phyloP scores from a whole-genome alignment of 2,329 filamentous ascomycete genomes.

The Neopestalotiopsis clavispora region DNA sequence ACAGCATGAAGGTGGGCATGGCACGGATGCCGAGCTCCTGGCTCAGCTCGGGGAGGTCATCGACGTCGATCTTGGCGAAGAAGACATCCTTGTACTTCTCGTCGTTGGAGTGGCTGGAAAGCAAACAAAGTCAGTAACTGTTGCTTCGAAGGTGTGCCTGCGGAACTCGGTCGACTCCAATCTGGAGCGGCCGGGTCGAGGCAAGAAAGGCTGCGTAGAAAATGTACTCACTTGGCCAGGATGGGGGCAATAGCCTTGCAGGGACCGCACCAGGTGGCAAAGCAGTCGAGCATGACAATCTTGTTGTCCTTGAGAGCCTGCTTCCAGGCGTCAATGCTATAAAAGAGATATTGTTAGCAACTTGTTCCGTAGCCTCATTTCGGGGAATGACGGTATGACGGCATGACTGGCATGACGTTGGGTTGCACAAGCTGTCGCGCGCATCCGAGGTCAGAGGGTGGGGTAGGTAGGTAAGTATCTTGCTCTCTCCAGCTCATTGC shows the following conservation, averaged over 20 bases:
- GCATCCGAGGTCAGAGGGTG: background rate
- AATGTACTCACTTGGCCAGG: constrained; percentile 63
- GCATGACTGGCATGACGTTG: background rate
- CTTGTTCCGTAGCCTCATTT: background rate
- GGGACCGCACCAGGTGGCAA: constrained; percentile 90
- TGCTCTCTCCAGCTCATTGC: background rate
- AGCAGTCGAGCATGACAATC: constrained; percentile 82
- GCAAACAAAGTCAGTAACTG: constrained; percentile 11
- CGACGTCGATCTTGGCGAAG: constrained; percentile 93
- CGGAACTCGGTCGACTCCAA: background rate
- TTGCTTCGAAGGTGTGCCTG: constrained; percentile 16
- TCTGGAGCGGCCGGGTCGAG: constrained; percentile 25
- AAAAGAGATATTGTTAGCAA: constrained; percentile 3
- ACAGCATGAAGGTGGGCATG: constrained; percentile 91
- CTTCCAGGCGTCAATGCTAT: constrained; percentile 34
- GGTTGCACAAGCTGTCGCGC: background rate
- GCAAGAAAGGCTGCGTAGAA: background rate
- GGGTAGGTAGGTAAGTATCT: constrained; percentile 3
- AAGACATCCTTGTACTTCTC: constrained; percentile 62
- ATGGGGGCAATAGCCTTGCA: constrained; percentile 89
- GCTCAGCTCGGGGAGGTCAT: constrained; percentile 76
- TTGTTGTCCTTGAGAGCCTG: constrained; percentile 45
- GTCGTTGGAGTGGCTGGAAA: constrained; percentile 60
- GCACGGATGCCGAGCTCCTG: constrained; percentile 81
- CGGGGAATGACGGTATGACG: background rate